phyloP scores from a whole-genome alignment of 345 rosid genomes.

The Salix purpurea region DNA sequence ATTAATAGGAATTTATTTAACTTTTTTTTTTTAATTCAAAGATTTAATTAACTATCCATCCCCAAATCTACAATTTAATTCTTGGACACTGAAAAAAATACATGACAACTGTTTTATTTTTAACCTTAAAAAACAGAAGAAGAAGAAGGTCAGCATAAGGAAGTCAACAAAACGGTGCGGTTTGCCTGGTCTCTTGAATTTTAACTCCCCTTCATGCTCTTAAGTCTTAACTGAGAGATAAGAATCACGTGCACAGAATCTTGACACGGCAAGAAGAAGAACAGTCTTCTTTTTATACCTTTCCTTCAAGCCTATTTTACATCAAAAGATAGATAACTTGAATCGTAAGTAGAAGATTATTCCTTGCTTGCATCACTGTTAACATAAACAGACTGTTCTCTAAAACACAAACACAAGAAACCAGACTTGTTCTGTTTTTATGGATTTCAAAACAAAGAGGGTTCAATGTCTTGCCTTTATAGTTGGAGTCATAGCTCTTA shows the following conservation, averaged over 20 bases:
- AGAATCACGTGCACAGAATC: not conserved
- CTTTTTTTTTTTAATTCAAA: no score
- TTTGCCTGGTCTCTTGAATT: not conserved
- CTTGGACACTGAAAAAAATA: no score
- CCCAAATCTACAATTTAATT: no score
- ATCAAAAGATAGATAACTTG: not conserved
- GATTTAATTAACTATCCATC: no score
- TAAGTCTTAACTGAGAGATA: not conserved
- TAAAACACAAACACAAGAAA: not conserved
- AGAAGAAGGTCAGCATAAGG: not conserved
- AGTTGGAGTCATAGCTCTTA: slow-evolving; percentile 55
- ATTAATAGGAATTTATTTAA: no score
- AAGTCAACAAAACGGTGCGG: not conserved
- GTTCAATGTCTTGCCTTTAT: slow-evolving; percentile 44
- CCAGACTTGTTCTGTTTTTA: slow-evolving; percentile 3
- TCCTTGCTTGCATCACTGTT: not conserved
- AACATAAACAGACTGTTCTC: not conserved
- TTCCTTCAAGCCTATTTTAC: not conserved
- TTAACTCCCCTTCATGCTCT: not conserved
- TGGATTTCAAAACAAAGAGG: slow-evolving; percentile 58
- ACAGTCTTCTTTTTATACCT: not conserved
- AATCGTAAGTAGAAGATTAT: not conserved
- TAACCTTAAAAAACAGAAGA: no score
- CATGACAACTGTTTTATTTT: no score
- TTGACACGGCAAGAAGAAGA: not conserved